Base-by-base conservation (phyloP, 208 protist genomes). In the Borovskyia barvae region DNA sequence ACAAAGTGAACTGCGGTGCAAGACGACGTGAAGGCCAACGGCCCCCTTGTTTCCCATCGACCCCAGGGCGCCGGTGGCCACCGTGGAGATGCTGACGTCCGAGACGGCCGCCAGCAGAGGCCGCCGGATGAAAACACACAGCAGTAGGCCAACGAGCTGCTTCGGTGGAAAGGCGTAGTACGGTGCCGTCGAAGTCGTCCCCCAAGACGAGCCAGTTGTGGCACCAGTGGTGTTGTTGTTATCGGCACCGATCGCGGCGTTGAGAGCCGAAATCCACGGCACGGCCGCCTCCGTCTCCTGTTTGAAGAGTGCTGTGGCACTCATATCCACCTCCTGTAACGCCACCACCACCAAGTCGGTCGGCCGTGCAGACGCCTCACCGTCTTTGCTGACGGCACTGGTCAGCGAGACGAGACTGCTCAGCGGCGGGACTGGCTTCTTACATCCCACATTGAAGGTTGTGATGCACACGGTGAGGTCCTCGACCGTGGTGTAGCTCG, bases 1-100 rank as follows among this genome's bases (percentile, higher is more conserved):
- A 66, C 92, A 97, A 15, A 97, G 45, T 11, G 58, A 76, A 14
- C 82, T 92, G 25, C 75, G 64, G 63, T 92, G 80, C 2, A 97
- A 17, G 11, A 80, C 66, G 11, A 98, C 60, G 64, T 84, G 73
- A 1, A 96, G 22, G 11, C 80, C 93, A 7, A 97, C 81, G 11
- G 78, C 93, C 12, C 95, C 95, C 51, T 98, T 98, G 69, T 98
- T 98, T 12, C 86, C 92, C 66, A 97, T 76, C 24, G 66, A 88
- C 43, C 53, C 86, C 30, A 97, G 51, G n/a, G 87, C 80, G 14
- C 91, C 91, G n/a, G 86, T 93, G 30, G 85, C 82, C 28, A 90
- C 80, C 9, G 82, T 89, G 24, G 66, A 66, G 26, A 91, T 69
- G 30, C 47, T 56, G 60, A 80, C 80, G 37, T 92, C 78, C 20